These are phyloP conservation scores for Aspergillus hancockii DNA, from an alignment of 495 filamentous ascomycete species.

Conservation along the genomic window DNA sequence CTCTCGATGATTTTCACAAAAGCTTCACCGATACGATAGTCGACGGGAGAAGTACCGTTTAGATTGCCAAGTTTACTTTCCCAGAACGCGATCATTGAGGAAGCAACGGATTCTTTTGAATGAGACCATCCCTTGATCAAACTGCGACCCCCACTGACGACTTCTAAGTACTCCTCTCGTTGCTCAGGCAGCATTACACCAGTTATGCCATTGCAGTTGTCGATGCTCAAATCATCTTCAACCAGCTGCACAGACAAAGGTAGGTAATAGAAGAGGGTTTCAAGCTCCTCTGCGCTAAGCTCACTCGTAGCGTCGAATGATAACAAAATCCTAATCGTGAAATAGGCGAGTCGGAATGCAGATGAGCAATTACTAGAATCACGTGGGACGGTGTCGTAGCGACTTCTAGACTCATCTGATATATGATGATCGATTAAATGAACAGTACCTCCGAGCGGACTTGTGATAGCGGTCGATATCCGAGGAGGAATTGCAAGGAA, in stretches of 20 bases:
- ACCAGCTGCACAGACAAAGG: conserved; percentile 58
- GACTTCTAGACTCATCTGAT: conserved; percentile 26
- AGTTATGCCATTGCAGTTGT: conserved; percentile 58
- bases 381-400: conserved; percentile 40
- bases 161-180: conserved; percentile 60
- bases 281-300: conserved; percentile 33
- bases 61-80: conserved; percentile 35
- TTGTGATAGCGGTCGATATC: conserved; percentile 68
- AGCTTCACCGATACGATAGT: conserved; percentile 42
- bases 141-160: conserved; percentile 57
- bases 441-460: conserved; percentile 67
- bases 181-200: conserved; percentile 45
- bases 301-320: conserved; percentile 27
- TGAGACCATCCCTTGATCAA: conserved; percentile 53
- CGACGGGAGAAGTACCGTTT: conserved; percentile 29
- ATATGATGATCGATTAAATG: conserved; percentile 55
- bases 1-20: conserved; percentile 44
- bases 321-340: conserved; percentile 58
- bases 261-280: conserved; percentile 48
- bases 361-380: conserved; percentile 70
- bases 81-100: conserved; percentile 37
- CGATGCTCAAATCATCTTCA: conserved; percentile 63
- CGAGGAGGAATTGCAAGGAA: conserved; percentile 61
- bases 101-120: conserved; percentile 27
- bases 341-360: conserved; percentile 72